Base-by-base conservation (phyloP, 352 stramenopile species). In the Phytophthora capsici region DNA sequence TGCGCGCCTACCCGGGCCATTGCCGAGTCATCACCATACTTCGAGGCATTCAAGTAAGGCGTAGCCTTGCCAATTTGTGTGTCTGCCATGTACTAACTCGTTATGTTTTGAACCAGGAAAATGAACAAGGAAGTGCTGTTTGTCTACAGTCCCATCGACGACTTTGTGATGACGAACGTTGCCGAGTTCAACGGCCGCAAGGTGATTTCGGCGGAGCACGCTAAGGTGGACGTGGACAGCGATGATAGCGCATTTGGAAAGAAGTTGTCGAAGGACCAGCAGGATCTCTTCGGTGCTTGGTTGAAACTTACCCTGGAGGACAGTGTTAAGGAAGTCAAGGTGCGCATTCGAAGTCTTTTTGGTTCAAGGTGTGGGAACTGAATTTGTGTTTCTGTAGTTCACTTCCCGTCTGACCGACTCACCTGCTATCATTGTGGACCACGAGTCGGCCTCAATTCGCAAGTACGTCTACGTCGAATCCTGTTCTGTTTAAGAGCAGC, bases 111-210 rank as follows among this genome's bases (percentile, higher is more conserved):
- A 51, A 47, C 14, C 34, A 95, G 86, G 69, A 94, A 94, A 71
- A 82, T 84, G 53, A 95, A 95, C 72, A 95, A 94, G 73, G 93
- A 98, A 66, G 98, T 99, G 43, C 73, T 99, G 43, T 99, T 99
- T 63, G 83, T 99, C 44, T 99, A 99, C 81, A 96, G 93, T 66
- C 85, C 97, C 6, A 99, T 99, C 60, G 98, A 99, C 66, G 98
- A 99, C 73, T 99, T 99, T 66, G 98, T 99, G 44, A 99, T 99
- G 96, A 97, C 91, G 32, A 99, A 99, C 76, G 79, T 99, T 46
- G 93, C 84, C 46, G 89, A 96, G 60, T 99, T 98, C 70, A 97
- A 99, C 75, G 95, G 93, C 57, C 86, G 97, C 20, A 96, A 98
- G 74, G 79, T 99, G 36, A 84, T 99, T 8, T 98, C 95, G 54